These are phyloP conservation scores for Botryotinia narcissicola DNA, from an alignment of 2,329 filamentous ascomycete genomes.

Conservation along the genomic window DNA sequence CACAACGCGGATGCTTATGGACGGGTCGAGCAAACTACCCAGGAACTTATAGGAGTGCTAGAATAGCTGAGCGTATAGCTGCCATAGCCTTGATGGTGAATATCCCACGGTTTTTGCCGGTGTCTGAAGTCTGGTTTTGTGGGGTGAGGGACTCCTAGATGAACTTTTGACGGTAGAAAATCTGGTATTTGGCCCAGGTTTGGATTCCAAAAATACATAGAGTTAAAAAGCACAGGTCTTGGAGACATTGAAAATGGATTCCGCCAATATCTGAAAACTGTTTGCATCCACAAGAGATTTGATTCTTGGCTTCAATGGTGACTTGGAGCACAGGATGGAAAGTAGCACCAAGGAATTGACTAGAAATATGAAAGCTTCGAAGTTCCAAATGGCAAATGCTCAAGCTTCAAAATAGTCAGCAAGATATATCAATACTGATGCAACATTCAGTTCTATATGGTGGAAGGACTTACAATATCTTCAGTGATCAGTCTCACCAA, in stretches of 20 bases:
- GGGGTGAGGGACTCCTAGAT: not conserved
- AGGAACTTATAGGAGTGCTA: not conserved
- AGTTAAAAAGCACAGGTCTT: not conserved
- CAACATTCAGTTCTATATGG: not conserved
- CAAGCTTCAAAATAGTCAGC: not conserved
- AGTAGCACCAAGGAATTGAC: not conserved
- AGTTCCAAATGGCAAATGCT: not conserved
- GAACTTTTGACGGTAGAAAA: not conserved
- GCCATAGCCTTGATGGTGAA: fast-evolving
- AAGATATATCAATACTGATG: not conserved
- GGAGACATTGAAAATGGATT: not conserved
- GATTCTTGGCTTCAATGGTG: not conserved
- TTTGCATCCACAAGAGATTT: not conserved
- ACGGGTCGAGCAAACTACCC: not conserved
- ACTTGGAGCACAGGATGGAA: not conserved
- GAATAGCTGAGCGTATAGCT: not conserved
- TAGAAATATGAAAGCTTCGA: not conserved
- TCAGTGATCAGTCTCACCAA: not conserved
- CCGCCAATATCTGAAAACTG: not conserved
- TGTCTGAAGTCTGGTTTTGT: not conserved
- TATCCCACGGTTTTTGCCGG: not conserved
- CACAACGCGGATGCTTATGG: not conserved
- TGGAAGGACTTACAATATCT: not conserved
- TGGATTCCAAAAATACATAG: not conserved
- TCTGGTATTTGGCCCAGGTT: not conserved